phyloP scores from a whole-genome alignment of 495 filamentous ascomycete species.

The Niebla homalea region DNA sequence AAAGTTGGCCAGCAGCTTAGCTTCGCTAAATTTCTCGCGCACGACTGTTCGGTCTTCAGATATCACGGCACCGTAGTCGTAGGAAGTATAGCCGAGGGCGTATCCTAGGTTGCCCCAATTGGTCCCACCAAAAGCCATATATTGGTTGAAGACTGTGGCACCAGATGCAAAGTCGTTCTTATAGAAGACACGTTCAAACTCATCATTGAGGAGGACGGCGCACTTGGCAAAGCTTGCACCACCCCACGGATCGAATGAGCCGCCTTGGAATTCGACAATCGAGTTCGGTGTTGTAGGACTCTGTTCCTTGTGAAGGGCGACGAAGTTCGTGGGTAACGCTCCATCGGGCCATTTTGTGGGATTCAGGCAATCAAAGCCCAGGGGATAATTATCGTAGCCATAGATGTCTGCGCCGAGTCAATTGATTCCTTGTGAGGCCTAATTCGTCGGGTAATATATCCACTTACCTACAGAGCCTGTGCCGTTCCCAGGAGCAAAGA shows the following conservation, averaged over 20 bases:
- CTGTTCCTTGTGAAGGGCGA: slow-evolving; percentile 36
- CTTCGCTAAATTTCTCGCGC: slow-evolving; percentile 67
- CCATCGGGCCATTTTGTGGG: slow-evolving; percentile 36
- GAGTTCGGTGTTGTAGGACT: slow-evolving; percentile 57
- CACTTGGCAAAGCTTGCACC: slow-evolving; percentile 55
- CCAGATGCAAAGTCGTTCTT: slow-evolving; percentile 63
- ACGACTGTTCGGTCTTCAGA: slow-evolving; percentile 50
- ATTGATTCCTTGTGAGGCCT: no score
- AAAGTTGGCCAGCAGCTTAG: slow-evolving; percentile 65
- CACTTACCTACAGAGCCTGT: slow-evolving; percentile 34
- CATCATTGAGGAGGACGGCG: slow-evolving; percentile 45
- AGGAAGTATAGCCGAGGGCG: slow-evolving; percentile 59
- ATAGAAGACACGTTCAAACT: slow-evolving; percentile 68
- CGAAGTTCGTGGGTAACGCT: slow-evolving; percentile 33
- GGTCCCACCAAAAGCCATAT: slow-evolving; percentile 67
- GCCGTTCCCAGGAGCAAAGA: slow-evolving; percentile 53
- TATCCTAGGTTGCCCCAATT: slow-evolving; percentile 55
- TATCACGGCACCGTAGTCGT: slow-evolving; percentile 59
- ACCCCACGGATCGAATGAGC: slow-evolving; percentile 67
- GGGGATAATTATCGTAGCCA: slow-evolving; percentile 60
- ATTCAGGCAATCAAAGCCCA: slow-evolving; percentile 48
- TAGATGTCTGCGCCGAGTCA: slow-evolving; percentile 46
- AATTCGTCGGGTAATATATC: no score
- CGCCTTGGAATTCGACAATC: slow-evolving; percentile 61
- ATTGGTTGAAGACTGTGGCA: slow-evolving; percentile 47